These are phyloP conservation scores for Pleurotus tuber-regium DNA, from an alignment of 768 basidiomycete genomes.

Conservation along the genomic window DNA sequence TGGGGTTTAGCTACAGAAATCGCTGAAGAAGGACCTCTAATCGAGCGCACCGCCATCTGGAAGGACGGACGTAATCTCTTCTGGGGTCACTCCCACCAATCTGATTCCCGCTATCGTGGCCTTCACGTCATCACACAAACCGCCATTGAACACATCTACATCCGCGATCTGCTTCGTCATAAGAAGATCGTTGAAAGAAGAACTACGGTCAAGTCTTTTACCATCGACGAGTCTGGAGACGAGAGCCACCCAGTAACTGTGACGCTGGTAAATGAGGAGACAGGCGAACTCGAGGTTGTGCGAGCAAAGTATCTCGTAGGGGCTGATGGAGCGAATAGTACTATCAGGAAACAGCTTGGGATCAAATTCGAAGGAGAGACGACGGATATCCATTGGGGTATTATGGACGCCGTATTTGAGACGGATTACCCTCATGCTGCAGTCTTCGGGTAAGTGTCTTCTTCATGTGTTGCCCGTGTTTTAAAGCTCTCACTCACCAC, in stretches of 20 bases:
- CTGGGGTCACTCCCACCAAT: not conserved
- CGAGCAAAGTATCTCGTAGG: not conserved
- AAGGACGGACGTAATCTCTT: not conserved
- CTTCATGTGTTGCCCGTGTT: too few relatives aligned
- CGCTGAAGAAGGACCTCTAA: not conserved
- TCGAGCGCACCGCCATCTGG: not conserved
- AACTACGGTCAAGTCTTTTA: not conserved
- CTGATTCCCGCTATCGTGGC: not conserved
- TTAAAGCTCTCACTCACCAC: too few relatives aligned
- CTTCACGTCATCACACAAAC: not conserved
- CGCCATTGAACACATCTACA: not conserved
- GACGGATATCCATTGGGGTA: not conserved
- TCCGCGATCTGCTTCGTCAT: not conserved
- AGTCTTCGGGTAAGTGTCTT: not conserved
- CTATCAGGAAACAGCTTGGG: not conserved
- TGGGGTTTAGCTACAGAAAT: not conserved
- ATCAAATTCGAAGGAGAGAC: conserved; percentile 1
- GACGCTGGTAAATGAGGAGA: not conserved
- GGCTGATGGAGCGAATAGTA: not conserved
- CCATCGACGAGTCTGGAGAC: not conserved
- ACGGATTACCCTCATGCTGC: not conserved
- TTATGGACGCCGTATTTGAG: not conserved
- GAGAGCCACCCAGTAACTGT: not conserved
- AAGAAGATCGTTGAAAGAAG: not conserved
- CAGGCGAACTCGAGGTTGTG: not conserved